These are phyloP conservation scores for Sonneratia caseolaris DNA, from an alignment of 345 rosid species.

Conservation along the genomic window DNA sequence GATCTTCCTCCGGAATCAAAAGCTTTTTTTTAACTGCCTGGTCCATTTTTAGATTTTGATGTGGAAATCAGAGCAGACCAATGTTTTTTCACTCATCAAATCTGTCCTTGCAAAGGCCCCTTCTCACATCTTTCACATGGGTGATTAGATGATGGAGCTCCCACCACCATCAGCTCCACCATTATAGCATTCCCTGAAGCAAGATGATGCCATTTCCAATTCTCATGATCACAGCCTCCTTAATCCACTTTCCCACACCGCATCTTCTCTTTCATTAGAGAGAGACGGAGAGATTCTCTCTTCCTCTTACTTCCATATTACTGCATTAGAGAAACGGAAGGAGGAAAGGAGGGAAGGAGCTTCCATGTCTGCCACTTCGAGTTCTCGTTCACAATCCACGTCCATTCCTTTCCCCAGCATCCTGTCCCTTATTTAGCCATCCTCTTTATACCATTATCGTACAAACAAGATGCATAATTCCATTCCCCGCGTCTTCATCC, in stretches of 20 bases:
- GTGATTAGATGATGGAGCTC: conserved; percentile 37
- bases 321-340: neutral
- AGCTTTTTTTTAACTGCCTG: conserved; percentile 27
- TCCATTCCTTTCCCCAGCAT: neutral
- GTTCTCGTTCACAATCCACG: neutral
- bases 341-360: conserved; percentile 15
- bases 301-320: conserved; percentile 12
- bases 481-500: conserved; percentile 18
- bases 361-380: conserved; percentile 70
- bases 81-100: conserved; percentile 19
- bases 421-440: conserved; percentile 10
- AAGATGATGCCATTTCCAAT: conserved; percentile 17
- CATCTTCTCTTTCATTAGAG: conserved; percentile 9
- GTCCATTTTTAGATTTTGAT: conserved; percentile 34
- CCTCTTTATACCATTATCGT: conserved; percentile 15
- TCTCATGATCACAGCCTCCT: neutral
- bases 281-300: conserved; percentile 8
- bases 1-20: conserved; percentile 10
- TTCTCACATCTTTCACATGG: conserved; percentile 36
- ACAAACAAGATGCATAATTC: conserved; percentile 24
- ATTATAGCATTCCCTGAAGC: neutral
- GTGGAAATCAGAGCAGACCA: conserved; percentile 44
- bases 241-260: conserved; percentile 10
- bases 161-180: conserved; percentile 36
- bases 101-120: conserved; percentile 33